Base-by-base conservation (phyloP, 2,329 filamentous ascomycete genomes). In the Calonectria henricotiae region DNA sequence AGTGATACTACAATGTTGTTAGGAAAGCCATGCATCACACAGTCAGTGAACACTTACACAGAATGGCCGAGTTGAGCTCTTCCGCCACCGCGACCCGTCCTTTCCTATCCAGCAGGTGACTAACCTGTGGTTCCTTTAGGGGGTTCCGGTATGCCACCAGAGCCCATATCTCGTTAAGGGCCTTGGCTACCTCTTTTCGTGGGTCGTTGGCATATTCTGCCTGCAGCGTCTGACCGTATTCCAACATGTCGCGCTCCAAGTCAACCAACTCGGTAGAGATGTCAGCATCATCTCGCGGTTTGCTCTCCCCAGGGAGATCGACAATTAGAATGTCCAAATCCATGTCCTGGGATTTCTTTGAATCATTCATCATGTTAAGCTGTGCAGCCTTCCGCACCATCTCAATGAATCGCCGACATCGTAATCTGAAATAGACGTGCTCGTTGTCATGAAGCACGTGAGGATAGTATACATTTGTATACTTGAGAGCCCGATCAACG, bases 401-500 rank as follows among this genome's bases (percentile, higher is more conserved):
- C 82, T 99, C 96, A 71, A 98, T 92, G 80, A 98, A 98, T 80
- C 96, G 97, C 70, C 95, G 91, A 79, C 95, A 98, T 74, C 92
- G 90, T 60, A 99, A 86, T 68, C 92, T 93, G 83, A 99, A 98
- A 79, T 95, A 91, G 17, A 98, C 94, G 65, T 94, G 90, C 65
- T 94, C 90, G 78, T 98, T 94, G 25, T 94, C 89, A 55, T 90
- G 87, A 20, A 99, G 87, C 1, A 98, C 94, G 27, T 89, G 87
- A 5, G 94, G 93, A 77, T 98, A 99, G 78, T 91, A 94, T 13
- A 87, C 86, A 61, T 91, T 90, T 3, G 94, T 97, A 76, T 92
- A 89, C 80, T 95, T 93, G n/a, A 98, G 87, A 0, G 96, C 96
- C 75, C 89, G 91, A 82, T 98, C 96, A 70, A 99, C 94, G 77